Percentiles rank a stretch among this genome's conserved stretches.
Evolutionary conservation across 2,329 filamentous ascomycete genomes (phyloP).

Genomic region (Emergomyces africanus): DNA sequence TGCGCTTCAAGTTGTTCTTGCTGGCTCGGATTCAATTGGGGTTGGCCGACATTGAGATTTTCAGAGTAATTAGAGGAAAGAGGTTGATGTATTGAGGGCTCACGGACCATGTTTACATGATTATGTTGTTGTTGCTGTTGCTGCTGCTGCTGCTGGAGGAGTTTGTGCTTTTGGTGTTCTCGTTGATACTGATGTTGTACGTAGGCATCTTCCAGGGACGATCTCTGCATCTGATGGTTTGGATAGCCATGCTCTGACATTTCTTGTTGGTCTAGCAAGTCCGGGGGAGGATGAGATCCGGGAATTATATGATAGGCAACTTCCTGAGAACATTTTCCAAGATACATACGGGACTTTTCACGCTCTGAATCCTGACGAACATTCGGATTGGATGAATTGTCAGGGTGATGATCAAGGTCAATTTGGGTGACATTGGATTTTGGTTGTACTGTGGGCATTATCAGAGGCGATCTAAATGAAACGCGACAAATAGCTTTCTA

Average conservation of each 20-base stretch:
- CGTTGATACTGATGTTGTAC: conserved; percentile 44
- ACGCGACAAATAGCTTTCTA: neutral
- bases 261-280: conserved; percentile 32
- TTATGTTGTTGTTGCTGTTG: conserved; percentile 19
- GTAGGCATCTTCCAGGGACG: conserved; percentile 47
- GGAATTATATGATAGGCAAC: conserved; percentile 56
- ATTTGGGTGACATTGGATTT: conserved; percentile 39
- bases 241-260: conserved; percentile 33
- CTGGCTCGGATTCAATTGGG: conserved; percentile 28
- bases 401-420: conserved; percentile 32
- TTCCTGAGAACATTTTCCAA: conserved; percentile 55
- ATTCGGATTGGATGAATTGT: conserved; percentile 34
- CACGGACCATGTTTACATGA: conserved; percentile 36
- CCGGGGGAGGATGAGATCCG: conserved; percentile 47
- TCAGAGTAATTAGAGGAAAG: conserved; percentile 38
- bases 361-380: conserved; percentile 45
- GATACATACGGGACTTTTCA: conserved; percentile 50
- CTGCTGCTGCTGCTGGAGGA: conserved; percentile 26
- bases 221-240: conserved; percentile 39
- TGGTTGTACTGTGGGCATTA: conserved; percentile 25
- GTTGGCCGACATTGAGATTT: conserved; percentile 26
- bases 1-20: conserved; percentile 32
- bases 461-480: neutral
- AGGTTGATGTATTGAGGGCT: conserved; percentile 46
- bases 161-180: conserved; percentile 25